Evolutionary conservation across 805 yeast species (phyloP).

Genomic region (Metschnikowia peoriensis): DNA sequence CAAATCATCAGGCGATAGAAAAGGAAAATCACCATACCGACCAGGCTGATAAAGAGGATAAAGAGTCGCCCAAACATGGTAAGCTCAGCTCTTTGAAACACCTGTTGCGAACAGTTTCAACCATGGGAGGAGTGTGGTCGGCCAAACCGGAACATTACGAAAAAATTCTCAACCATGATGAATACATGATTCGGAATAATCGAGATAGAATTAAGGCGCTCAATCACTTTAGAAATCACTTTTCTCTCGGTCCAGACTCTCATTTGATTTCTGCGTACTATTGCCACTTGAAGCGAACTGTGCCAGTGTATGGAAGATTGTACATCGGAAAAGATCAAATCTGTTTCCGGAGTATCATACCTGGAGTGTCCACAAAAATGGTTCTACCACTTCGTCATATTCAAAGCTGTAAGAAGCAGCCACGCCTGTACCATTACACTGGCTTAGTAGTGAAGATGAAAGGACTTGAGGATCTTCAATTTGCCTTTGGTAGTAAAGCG

Average conservation of each 20-base stretch:
- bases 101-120: constrained; percentile 32
- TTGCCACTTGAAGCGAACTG: constrained; percentile 62
- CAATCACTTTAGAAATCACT: constrained; percentile 61
- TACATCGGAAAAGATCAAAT: constrained; percentile 66
- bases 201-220: constrained; percentile 47
- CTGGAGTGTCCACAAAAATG: constrained; percentile 79
- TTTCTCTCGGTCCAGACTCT: constrained; percentile 56
- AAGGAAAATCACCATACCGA: not conserved
- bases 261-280: constrained; percentile 65
- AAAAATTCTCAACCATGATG: constrained; percentile 39
- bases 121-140: constrained; percentile 46
- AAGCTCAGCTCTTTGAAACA: constrained; percentile 8
- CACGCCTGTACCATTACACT: constrained; percentile 37
- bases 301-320: constrained; percentile 82
- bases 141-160: constrained; percentile 64
- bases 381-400: constrained; percentile 73
- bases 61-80: constrained; percentile 9
- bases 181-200: constrained; percentile 44
- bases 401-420: constrained; percentile 55
- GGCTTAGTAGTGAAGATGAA: constrained; percentile 68
- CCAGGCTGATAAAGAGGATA: not conserved
- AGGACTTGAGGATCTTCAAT: constrained; percentile 73
- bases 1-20: not conserved
- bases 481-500: constrained; percentile 67
- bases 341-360: constrained; percentile 79